Evolutionary conservation across 106 monocot species (phyloP), one percentile per base, ranked within the genome.

Genomic region (Dendrobium chrysotoxum): DNA sequence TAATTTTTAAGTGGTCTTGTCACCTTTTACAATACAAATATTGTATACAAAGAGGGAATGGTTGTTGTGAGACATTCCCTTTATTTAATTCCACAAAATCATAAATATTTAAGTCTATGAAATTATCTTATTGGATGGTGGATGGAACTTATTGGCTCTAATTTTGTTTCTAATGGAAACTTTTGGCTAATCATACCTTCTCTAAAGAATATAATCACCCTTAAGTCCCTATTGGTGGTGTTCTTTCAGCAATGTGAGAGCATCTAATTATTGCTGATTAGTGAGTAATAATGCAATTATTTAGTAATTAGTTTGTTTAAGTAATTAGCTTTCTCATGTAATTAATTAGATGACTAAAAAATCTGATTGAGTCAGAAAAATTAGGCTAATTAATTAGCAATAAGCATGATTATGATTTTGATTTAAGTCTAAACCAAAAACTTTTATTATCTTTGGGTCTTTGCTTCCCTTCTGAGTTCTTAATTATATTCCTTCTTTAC

Each of bases 21-120:
- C 71, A 71, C 31, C 71, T 71, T 71, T 71, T 15, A 71, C 35
- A 71, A 71, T 71, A n/a, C 71, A 31, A 38, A 71, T 71, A 71
- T 38, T 71, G 28, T 31, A 71, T 38, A 7, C 67, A 35, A 25
- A 67, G 8, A n/a, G 67, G 4, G 26, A n/a, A 67, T 67, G 67
- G 67, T 23, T 28, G 67, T 67, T 67, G 28, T 38, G 71, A 28
- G 35, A 71, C 71, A 71, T 28, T 1, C 11, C 6, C 35, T 38
- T 67, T 71, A 71, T 71, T 71, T 71, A 12, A 35, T 12, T 28
- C 31, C 31, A 17, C 35, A 15, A 38, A 12, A 4, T 71, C 35
- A 71, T 71, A 71, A 38, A 3, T 71, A 8, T 71, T 71, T 64
- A 64, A 64, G 64, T 5, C 64, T 25, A 64, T 64, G 5, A 23